These are phyloP conservation scores for Pyrenopolyporus hunteri DNA, from an alignment of 495 filamentous ascomycete species.

Conservation along the genomic window DNA sequence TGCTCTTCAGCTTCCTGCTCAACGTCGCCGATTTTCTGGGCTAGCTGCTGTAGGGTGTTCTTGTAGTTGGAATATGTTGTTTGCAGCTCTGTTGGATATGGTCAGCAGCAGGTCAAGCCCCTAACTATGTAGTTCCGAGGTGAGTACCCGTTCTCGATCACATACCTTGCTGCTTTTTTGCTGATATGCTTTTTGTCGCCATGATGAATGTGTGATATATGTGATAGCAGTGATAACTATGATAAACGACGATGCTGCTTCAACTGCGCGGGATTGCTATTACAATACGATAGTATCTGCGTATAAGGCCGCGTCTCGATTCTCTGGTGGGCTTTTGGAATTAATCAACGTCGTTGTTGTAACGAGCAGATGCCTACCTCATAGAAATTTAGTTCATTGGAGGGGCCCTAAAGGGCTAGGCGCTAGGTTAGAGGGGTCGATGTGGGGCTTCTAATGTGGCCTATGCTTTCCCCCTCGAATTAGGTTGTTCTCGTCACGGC, in stretches of 20 bases:
- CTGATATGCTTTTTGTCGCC: constrained; percentile 51
- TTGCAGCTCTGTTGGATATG: constrained; percentile 72
- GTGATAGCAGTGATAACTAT: constrained; percentile 5
- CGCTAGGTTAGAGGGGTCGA: constrained; percentile 18
- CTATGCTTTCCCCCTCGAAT: constrained; percentile 40
- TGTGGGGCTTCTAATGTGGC: constrained; percentile 36
- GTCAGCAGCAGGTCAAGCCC: constrained; percentile 28
- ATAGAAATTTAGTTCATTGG: constrained; percentile 33
- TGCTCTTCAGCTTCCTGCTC: constrained; percentile 98
- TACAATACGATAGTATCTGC: too few species aligned
- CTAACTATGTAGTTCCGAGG: not conserved
- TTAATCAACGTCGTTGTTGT: constrained; percentile 24
- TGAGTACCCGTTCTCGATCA: constrained; percentile 6
- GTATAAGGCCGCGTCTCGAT: too few species aligned
- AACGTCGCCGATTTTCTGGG: constrained; percentile 94
- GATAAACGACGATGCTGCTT: not conserved
- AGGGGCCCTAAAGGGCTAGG: constrained; percentile 13
- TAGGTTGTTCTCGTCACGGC: constrained; percentile 9
- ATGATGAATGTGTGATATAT: constrained; percentile 32
- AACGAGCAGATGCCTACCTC: constrained; percentile 14
- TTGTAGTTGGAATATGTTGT: constrained; percentile 94
- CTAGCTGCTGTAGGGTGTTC: constrained; percentile 89
- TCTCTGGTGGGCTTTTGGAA: constrained; percentile 11
- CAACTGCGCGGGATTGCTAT: too few species aligned
- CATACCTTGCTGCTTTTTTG: constrained; percentile 86